A percentile compares a stretch with the other conserved stretches of the same genome.
These are phyloP conservation scores for Nepenthes gracilis DNA, from an alignment of 148 eudicot species.

Conservation along the genomic window DNA sequence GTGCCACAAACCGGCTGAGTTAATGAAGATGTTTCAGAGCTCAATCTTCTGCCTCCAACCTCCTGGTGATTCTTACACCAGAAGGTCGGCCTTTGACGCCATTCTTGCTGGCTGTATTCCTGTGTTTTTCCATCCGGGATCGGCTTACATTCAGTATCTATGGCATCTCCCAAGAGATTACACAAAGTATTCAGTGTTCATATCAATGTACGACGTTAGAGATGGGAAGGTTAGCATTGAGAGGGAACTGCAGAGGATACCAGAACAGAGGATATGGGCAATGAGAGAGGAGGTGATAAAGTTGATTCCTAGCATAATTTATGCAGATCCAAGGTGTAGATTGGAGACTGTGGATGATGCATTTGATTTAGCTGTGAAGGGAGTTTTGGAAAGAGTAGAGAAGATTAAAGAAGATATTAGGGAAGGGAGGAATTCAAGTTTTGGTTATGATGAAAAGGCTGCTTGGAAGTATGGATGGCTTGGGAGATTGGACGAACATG, in stretches of 20 bases:
- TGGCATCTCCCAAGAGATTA: constrained; percentile 56
- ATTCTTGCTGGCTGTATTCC: constrained; percentile 82
- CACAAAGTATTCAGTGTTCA: constrained; percentile 53
- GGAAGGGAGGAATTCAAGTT: constrained; percentile 26
- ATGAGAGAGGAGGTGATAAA: constrained; percentile 52
- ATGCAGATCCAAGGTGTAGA: constrained; percentile 43
- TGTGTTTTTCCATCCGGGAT: constrained; percentile 64
- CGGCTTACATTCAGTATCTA: constrained; percentile 51
- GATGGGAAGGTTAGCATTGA: constrained; percentile 32
- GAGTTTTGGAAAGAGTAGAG: constrained; percentile 29
- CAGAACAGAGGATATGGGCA: constrained; percentile 19
- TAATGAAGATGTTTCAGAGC: constrained; percentile 43
- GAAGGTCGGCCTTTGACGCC: constrained; percentile 67
- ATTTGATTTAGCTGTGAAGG: constrained; percentile 48
- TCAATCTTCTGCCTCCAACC: constrained; percentile 75
- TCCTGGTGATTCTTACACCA: constrained; percentile 59
- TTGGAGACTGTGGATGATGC: constrained; percentile 46
- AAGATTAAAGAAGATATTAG: constrained; percentile 24
- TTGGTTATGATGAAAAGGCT: constrained; percentile 29
- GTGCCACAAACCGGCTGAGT: constrained; percentile 32
- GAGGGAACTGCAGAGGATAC: constrained; percentile 26
- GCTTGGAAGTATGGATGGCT: constrained; percentile 42
- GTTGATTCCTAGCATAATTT: constrained; percentile 48
- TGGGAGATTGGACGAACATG: constrained; percentile 25
- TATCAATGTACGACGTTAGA: constrained; percentile 37